Evolutionary conservation across 495 filamentous ascomycete species (phyloP), one percentile per base, ranked within the genome.

Genomic region (Aspergillus heteromorphus): DNA sequence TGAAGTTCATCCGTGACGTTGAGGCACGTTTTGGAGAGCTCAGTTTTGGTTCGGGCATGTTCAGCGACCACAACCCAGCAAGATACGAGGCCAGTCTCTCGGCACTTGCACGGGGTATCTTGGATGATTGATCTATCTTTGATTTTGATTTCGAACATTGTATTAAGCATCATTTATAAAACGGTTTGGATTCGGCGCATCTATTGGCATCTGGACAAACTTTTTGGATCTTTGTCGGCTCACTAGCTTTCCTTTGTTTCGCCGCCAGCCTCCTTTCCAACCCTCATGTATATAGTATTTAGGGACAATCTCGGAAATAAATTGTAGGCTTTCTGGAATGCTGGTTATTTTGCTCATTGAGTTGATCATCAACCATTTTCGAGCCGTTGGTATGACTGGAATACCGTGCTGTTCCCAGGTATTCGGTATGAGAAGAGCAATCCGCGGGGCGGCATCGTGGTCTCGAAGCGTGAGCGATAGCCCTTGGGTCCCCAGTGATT

Each of bases 11-110:
- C 21, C 61, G 80, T 54, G 81, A 88, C 62, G 83, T 87, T 52
- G 85, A 88, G 60, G 71, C 72, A 27, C 72, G 77, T 56, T 90
- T 91, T 70, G 75, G 83, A 38, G 87, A 91, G 65, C 71, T 91
- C 51, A 73, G 76, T 45, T 89, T 91, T 68, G 85, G 81, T 10
- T 80, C 79, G 30, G 81, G 84, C 29, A 88, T 89, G 86, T 72
- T 91, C 70, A 75, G 79, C 49, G 87, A 91, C 67, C 87, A 91
- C 67, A 87, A 82, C 58, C 87, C 87, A n/a, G 85, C 79, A 27
- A 71, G 82, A 53, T 91, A 91, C 68, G 87, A 91, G 71, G 79
- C 70, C 25, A 78, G 74, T 57, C 63, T 85, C 53, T 75, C 72
- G 53, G 77, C 77, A n/a, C 67, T 84, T 58, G 67, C 66, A 36